Evolutionary conservation across 192 early-diverging fungal species (phyloP).

Genomic region (Backusella mclennaniae): DNA sequence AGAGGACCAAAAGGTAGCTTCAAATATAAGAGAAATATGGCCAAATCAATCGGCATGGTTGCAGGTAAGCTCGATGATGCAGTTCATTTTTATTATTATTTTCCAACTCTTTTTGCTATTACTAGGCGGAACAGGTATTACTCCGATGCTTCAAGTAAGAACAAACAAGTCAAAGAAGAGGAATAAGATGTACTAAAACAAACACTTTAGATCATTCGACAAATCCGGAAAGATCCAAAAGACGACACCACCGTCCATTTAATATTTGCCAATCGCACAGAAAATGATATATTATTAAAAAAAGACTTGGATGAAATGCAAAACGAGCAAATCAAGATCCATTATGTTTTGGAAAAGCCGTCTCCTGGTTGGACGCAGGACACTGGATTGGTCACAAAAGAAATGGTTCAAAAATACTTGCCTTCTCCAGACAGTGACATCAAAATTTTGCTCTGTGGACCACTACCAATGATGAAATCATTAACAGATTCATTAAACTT

Average conservation of each 20-base stretch:
- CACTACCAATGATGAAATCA: conserved; percentile 63
- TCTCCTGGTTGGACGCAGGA: not conserved
- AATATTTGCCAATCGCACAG: not conserved
- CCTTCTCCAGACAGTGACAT: conserved; percentile 38
- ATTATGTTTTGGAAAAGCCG: not conserved
- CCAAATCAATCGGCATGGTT: conserved; percentile 84
- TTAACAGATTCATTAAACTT: conserved; percentile 42
- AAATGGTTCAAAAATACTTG: not conserved
- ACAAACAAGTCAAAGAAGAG: not conserved
- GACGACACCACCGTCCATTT: not conserved
- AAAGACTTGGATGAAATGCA: not conserved
- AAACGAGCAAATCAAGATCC: not conserved
- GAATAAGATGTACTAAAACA: not conserved
- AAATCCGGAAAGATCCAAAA: not conserved
- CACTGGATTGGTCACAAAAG: not conserved
- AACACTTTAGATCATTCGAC: not conserved
- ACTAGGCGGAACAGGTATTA: conserved; percentile 65
- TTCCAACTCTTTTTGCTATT: not conserved
- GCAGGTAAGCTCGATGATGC: conserved; percentile 38
- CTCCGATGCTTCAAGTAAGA: conserved; percentile 53
- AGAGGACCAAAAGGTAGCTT: conserved; percentile 90
- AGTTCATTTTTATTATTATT: not conserved
- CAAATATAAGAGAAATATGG: conserved; percentile 80
- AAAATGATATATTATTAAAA: not conserved
- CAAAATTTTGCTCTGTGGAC: conserved; percentile 92